These are phyloP conservation scores for Lepidopterella palustris DNA, from an alignment of 495 filamentous ascomycete species.

Conservation along the genomic window DNA sequence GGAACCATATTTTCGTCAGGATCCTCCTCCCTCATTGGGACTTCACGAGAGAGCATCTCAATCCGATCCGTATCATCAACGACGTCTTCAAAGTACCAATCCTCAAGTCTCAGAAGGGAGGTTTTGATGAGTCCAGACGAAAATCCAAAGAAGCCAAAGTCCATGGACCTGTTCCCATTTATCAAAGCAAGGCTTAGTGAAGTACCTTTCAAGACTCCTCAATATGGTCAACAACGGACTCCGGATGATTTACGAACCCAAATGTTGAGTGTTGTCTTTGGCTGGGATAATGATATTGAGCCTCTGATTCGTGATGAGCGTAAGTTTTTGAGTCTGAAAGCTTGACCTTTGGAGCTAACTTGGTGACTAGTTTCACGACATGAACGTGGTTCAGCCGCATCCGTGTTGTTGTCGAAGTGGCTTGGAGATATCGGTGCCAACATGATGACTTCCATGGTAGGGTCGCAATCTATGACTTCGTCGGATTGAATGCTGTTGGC, in stretches of 20 bases:
- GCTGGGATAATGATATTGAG: slow-evolving; percentile 83
- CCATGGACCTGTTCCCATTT: slow-evolving; percentile 60
- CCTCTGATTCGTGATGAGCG: slow-evolving; percentile 78
- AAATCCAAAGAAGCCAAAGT: slow-evolving; percentile 42
- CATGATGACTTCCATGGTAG: slow-evolving; percentile 66
- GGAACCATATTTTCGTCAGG: slow-evolving; percentile 60
- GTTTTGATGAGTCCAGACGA: slow-evolving; percentile 59
- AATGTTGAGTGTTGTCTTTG: slow-evolving; percentile 93
- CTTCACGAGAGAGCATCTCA: slow-evolving; percentile 51
- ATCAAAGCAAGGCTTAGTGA: slow-evolving; percentile 69
- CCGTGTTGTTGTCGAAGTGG: slow-evolving; percentile 84
- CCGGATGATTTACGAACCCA: slow-evolving; percentile 80
- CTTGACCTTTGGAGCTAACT: background rate
- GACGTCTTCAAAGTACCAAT: slow-evolving; percentile 53
- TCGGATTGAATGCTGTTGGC: slow-evolving; percentile 97
- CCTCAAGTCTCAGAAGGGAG: slow-evolving; percentile 76
- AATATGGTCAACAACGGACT: slow-evolving; percentile 61
- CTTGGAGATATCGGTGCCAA: slow-evolving; percentile 79
- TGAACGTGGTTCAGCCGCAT: slow-evolving; percentile 60
- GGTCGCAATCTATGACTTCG: slow-evolving; percentile 74
- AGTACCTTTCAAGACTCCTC: slow-evolving; percentile 65
- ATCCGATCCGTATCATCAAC: slow-evolving; percentile 63
- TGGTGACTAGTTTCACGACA: slow-evolving; percentile 54
- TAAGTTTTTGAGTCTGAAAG: slow-evolving; percentile 34
- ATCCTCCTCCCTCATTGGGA: slow-evolving; percentile 46